Conservation (phyloP, 2,329 filamentous ascomycete genomes). For the Herpotrichia juniperi region DNA sequence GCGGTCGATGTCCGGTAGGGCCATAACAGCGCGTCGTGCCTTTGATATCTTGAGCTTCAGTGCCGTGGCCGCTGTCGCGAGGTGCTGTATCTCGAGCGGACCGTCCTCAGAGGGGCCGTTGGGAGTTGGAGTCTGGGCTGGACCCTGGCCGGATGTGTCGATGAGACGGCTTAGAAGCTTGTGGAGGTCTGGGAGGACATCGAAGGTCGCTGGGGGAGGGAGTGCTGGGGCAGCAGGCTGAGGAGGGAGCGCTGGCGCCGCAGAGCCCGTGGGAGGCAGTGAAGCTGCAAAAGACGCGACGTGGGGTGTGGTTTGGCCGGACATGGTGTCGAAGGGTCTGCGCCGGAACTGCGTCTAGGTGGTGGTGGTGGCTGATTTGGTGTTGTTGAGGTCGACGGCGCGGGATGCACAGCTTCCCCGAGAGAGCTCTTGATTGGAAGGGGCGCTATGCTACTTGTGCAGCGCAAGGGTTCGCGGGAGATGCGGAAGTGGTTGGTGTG, state of each 20-base stretch:
- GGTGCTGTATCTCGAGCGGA: slow-evolving; percentile 71
- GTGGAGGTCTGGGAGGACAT: slow-evolving; percentile 82
- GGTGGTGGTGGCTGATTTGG: slow-evolving; percentile 7
- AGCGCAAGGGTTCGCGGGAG: neutral
- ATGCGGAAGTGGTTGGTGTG: neutral
- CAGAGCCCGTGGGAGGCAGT: slow-evolving; percentile 36
- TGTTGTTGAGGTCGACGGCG: slow-evolving; percentile 6
- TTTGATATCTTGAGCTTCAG: slow-evolving; percentile 85
- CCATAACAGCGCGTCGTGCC: slow-evolving; percentile 69
- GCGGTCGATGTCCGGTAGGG: slow-evolving; percentile 73
- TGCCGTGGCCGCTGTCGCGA: slow-evolving; percentile 76
- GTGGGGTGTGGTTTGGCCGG: slow-evolving; percentile 39
- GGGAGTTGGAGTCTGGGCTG: slow-evolving; percentile 27
- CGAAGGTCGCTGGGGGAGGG: slow-evolving; percentile 81
- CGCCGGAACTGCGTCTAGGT: neutral
- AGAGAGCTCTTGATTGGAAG: slow-evolving; percentile 6
- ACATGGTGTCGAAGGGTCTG: slow-evolving; percentile 29
- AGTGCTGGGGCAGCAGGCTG: slow-evolving; percentile 60
- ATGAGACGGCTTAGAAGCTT: slow-evolving; percentile 78
- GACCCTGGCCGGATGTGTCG: slow-evolving; percentile 47
- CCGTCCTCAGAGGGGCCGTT: slow-evolving; percentile 34
- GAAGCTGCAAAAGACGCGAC: slow-evolving; percentile 39
- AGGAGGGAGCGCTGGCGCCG: slow-evolving; percentile 32
- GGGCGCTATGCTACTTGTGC: slow-evolving; percentile 4
- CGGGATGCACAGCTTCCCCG: slow-evolving; percentile 9